These are phyloP conservation scores for Tetrapyrgos nigripes DNA, from an alignment of 1,284 basidiomycete species.

Conservation along the genomic window DNA sequence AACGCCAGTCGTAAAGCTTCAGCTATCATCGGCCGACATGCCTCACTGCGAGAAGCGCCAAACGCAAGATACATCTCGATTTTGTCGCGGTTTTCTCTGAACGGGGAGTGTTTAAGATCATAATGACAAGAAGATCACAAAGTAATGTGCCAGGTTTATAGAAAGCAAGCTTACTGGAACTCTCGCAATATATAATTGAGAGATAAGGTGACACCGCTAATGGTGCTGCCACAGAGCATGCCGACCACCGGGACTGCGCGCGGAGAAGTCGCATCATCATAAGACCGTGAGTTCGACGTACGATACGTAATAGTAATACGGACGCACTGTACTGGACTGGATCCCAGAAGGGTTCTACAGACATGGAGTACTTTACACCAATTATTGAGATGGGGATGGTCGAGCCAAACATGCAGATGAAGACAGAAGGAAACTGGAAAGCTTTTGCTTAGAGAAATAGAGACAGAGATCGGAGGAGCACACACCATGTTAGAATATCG, in stretches of 20 bases:
- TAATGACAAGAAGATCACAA: not conserved
- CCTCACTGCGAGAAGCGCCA: conserved; percentile 82
- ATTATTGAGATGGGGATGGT: conserved; percentile 84
- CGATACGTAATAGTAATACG: not conserved
- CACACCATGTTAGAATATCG: conserved; percentile 78
- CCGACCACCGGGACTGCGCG: conserved; percentile 83
- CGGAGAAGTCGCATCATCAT: too few relatives aligned
- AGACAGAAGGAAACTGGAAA: conserved; percentile 70
- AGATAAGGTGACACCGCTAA: conserved; percentile 76
- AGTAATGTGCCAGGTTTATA: not conserved
- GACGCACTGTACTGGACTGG: conserved; percentile 78
- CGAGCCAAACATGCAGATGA: conserved; percentile 73
- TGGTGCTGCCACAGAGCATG: conserved; percentile 86
- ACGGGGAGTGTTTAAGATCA: not conserved
- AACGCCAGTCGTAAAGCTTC: conserved; percentile 82
- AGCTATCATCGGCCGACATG: conserved; percentile 76
- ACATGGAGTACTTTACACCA: conserved; percentile 81
- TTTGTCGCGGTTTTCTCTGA: conserved; percentile 81
- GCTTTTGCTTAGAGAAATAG: not conserved
- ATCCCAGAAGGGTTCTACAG: conserved; percentile 78
- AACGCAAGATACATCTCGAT: conserved; percentile 86
- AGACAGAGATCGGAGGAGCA: conserved; percentile 3
- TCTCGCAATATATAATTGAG: conserved; percentile 72
- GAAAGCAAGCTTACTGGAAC: conserved; percentile 50
- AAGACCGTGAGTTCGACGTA: too few relatives aligned